phyloP scores from a whole-genome alignment of 257 asterid genomes.

The Capsicum baccatum region DNA sequence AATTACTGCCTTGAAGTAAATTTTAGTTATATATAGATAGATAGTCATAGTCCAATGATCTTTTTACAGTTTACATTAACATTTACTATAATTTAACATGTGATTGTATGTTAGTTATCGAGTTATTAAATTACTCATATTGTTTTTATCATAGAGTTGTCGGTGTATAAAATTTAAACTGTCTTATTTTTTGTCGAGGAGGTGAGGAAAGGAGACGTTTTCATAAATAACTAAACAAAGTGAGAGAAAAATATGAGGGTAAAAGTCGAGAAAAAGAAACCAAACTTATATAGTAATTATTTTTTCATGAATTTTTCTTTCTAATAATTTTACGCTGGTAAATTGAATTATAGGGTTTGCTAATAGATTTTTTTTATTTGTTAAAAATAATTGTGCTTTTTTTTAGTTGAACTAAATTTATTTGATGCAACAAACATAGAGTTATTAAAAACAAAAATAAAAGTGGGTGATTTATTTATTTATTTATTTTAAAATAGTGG shows the following conservation, averaged over 20 bases:
- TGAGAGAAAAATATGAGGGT: neutral
- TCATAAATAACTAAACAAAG: neutral
- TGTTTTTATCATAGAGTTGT: neutral
- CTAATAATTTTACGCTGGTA: neutral
- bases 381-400: neutral
- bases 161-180: neutral
- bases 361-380: neutral
- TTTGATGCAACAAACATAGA: neutral
- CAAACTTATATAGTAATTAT: neutral
- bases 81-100: neutral
- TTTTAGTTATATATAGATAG: neutral
- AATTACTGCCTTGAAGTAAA: neutral
- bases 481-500: neutral
- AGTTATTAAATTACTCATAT: neutral
- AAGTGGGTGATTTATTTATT: neutral
- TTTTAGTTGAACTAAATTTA: neutral
- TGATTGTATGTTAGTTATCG: neutral
- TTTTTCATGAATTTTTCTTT: neutral
- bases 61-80: neutral
- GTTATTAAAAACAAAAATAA: neutral
- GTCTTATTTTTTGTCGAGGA: neutral
- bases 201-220: neutral
- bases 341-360: neutral
- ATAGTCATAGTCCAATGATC: neutral
- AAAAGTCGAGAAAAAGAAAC: neutral